A percentile compares a stretch with the other conserved stretches of the same genome.
These are phyloP conservation scores for Melaleuca alternifolia DNA, from an alignment of 345 rosid species.

Conservation along the genomic window DNA sequence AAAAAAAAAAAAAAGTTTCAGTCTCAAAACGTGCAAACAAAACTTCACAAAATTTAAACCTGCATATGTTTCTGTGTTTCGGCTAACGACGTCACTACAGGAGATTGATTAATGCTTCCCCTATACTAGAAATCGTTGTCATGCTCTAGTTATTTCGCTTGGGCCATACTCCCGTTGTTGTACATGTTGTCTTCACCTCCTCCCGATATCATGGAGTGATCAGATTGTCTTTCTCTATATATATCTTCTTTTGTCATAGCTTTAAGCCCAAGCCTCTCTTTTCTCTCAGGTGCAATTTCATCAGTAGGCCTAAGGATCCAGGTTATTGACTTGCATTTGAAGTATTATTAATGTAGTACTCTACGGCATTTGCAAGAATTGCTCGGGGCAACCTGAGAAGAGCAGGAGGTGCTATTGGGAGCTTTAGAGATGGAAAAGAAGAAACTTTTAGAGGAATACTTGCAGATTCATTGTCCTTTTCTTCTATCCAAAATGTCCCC, in stretches of 20 bases:
- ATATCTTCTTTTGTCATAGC: background rate
- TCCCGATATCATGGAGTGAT: background rate
- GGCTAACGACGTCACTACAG: no score
- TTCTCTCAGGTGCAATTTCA: background rate
- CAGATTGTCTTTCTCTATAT: background rate
- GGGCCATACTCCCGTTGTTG: background rate
- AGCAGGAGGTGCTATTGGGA: conserved; percentile 17
- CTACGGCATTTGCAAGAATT: conserved; percentile 55
- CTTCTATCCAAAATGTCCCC: conserved; percentile 9
- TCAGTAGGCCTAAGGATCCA: background rate
- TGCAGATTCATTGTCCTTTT: background rate
- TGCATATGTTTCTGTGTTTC: no score
- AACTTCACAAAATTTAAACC: no score
- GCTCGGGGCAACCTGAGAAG: conserved; percentile 41
- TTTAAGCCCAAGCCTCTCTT: background rate
- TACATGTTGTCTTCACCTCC: background rate
- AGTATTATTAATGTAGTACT: background rate
- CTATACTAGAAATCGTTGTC: conserved; percentile 14
- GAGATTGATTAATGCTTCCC: no score
- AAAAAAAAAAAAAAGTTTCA: no score
- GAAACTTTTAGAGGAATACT: conserved; percentile 1
- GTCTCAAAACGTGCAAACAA: no score
- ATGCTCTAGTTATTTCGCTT: background rate
- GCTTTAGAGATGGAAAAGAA: conserved; percentile 6
- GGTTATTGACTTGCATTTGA: background rate